These are phyloP conservation scores for Warburgia ugandensis DNA, from an alignment of 164 flowering plant genomes.

Conservation along the genomic window DNA sequence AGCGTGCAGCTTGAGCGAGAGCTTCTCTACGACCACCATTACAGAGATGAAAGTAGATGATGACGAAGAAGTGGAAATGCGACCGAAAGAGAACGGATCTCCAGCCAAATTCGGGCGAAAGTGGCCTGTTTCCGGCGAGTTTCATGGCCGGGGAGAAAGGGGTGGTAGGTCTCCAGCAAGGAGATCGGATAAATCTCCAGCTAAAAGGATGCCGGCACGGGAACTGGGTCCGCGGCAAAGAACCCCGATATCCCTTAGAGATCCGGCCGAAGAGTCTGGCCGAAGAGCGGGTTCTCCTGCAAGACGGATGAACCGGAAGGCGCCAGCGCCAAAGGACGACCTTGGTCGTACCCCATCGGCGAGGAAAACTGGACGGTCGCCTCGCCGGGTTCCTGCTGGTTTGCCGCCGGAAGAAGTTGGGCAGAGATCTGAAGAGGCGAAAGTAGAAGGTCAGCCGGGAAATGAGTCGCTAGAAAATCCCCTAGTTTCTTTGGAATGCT, in stretches of 20 bases:
- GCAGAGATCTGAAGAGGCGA: conserved; percentile 2
- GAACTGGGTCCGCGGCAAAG: conserved; percentile 18
- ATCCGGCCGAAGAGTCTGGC: conserved; percentile 33
- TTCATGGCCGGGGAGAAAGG: conserved; percentile 12
- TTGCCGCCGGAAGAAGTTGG: conserved; percentile 2
- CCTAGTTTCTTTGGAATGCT: conserved; percentile 55
- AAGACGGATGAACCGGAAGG: conserved; percentile 11
- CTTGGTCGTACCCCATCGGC: conserved; percentile 23
- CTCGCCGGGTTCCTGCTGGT: conserved; percentile 15
- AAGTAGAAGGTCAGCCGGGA: conserved; percentile 3
- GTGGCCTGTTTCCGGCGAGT: conserved; percentile 26
- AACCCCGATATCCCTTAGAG: conserved; percentile 13
- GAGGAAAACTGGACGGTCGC: conserved; percentile 24
- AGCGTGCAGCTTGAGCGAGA: conserved; percentile 41
- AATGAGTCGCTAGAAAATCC: conserved; percentile 55
- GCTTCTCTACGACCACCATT: conserved; percentile 29
- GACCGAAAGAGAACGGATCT: conserved; percentile 19
- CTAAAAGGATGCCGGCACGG: conserved; percentile 11
- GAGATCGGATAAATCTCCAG: conserved; percentile 22
- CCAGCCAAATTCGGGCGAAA: conserved; percentile 27
- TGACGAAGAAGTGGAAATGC: conserved; percentile 21
- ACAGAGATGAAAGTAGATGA: conserved; percentile 14
- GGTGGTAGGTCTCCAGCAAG: conserved; percentile 25
- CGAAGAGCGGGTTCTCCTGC: conserved; percentile 59
- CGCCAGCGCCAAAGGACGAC: conserved; percentile 9